Conservation (phyloP, 2,329 filamentous ascomycete genomes). For the Phyllosticta capitalensis region DNA sequence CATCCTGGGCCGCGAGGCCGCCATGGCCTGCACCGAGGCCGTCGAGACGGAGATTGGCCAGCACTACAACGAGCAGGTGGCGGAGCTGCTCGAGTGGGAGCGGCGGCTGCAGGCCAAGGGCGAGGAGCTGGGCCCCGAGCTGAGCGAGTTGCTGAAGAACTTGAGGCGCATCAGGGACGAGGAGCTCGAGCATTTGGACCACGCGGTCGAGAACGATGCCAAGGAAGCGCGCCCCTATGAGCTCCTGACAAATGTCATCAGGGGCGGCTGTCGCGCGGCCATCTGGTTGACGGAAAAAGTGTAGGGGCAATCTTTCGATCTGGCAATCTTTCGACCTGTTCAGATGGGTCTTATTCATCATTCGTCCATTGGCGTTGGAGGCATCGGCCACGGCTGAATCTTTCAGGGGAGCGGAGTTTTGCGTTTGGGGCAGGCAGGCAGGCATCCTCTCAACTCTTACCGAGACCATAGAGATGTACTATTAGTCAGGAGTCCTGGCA, state of each 20-base stretch:
- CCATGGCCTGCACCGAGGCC: slow-evolving; percentile 97
- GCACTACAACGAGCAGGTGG: slow-evolving; percentile 91
- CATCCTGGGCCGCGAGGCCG: slow-evolving; percentile 79
- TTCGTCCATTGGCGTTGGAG: not conserved
- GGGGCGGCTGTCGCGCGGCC: slow-evolving; percentile 80
- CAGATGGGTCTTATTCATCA: too few species aligned
- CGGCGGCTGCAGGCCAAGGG: slow-evolving; percentile 64
- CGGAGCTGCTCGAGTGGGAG: slow-evolving; percentile 71
- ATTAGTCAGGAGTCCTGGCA: not conserved
- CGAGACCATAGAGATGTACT: not conserved
- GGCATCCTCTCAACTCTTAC: not conserved
- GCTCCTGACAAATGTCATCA: slow-evolving; percentile 75
- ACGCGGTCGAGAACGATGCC: slow-evolving; percentile 87
- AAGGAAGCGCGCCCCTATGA: slow-evolving; percentile 86
- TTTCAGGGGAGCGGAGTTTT: not conserved
- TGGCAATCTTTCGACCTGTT: too few species aligned
- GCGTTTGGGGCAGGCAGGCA: not conserved
- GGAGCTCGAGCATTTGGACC: slow-evolving; percentile 92
- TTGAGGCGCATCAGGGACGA: slow-evolving; percentile 84
- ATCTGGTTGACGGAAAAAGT: slow-evolving; percentile 83
- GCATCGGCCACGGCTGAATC: not conserved
- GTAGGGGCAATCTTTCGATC: slow-evolving; percentile 34
- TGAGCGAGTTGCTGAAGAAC: slow-evolving; percentile 61
- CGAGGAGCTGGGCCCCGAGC: slow-evolving; percentile 70
- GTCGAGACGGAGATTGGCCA: slow-evolving; percentile 96